Evolutionary conservation across 495 filamentous ascomycete species (phyloP).

Genomic region (Penicillium roqueforti): DNA sequence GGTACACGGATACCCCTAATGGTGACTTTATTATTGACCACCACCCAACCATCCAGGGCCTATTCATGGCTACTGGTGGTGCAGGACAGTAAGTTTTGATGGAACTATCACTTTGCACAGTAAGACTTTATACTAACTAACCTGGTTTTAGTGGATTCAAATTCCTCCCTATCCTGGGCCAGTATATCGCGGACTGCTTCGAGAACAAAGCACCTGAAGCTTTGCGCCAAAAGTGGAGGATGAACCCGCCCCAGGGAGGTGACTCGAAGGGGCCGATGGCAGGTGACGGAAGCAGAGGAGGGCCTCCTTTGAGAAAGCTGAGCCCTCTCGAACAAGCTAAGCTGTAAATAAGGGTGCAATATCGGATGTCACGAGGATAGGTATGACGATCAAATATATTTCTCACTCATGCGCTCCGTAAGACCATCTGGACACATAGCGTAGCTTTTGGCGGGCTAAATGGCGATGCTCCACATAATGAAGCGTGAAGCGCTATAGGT

Average conservation of each 20-base stretch:
- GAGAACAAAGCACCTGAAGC: slow-evolving; percentile 42
- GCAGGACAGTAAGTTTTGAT: slow-evolving; percentile 55
- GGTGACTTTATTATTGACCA: slow-evolving; percentile 72
- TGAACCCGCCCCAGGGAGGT: slow-evolving; percentile 12
- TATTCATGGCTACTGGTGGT: slow-evolving; percentile 75
- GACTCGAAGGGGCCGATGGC: slow-evolving; percentile 16
- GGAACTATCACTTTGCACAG: slow-evolving; percentile 20
- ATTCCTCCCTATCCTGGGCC: slow-evolving; percentile 73
- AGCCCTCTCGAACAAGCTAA: slow-evolving; percentile 24
- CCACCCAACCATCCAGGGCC: slow-evolving; percentile 54
- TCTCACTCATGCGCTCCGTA: slow-evolving; percentile 25
- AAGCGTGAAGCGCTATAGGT: slow-evolving; percentile 10
- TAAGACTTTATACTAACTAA: slow-evolving; percentile 10
- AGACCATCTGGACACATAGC: slow-evolving; percentile 30
- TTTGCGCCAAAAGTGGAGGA: slow-evolving; percentile 59
- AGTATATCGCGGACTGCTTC: slow-evolving; percentile 62
- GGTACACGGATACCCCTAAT: slow-evolving; percentile 60
- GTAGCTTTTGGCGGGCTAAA: slow-evolving; percentile 26
- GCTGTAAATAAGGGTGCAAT: slow-evolving; percentile 10
- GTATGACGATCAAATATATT: too few species aligned
- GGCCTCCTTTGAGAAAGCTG: slow-evolving; percentile 27
- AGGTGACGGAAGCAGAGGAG: slow-evolving; percentile 33
- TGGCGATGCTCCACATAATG: too few species aligned
- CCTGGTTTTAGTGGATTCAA: slow-evolving; percentile 57
- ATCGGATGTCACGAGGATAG: neutral